A percentile compares a stretch with the other conserved stretches of the same genome.
These are phyloP conservation scores for Salvia rosmarinus DNA, from an alignment of 257 asterid species.

Conservation along the genomic window DNA sequence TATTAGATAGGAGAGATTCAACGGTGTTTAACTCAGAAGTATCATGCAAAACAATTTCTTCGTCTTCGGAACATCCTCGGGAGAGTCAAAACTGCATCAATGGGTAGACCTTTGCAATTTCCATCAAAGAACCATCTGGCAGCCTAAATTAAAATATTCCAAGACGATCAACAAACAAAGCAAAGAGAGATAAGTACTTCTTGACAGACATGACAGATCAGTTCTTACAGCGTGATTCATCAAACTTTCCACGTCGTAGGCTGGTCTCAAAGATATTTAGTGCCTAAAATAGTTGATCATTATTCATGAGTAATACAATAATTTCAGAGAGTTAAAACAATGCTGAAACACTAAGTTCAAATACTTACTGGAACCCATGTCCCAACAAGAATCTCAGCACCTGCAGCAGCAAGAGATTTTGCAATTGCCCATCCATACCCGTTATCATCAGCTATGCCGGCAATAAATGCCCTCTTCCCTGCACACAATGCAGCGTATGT, in stretches of 20 bases:
- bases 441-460: constrained; percentile 94
- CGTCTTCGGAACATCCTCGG: constrained; percentile 99
- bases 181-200: not conserved
- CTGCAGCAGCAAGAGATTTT: constrained; percentile 94
- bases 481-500: constrained; percentile 31
- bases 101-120: constrained; percentile 87
- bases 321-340: constrained; percentile 16
- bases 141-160: constrained; percentile 49
- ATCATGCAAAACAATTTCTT: constrained; percentile 25
- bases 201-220: constrained; percentile 2
- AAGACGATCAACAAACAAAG: constrained; percentile 25
- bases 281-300: constrained; percentile 50
- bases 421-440: constrained; percentile 99
- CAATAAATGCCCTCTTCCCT: constrained; percentile 97
- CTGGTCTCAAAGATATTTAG: constrained; percentile 89
- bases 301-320: constrained; percentile 18
- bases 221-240: constrained; percentile 85
- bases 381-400: constrained; percentile 96
- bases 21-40: not conserved
- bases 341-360: constrained; percentile 37
- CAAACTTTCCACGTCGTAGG: constrained; percentile 90
- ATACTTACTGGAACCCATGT: constrained; percentile 98
- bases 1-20: not conserved
- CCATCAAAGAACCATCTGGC: constrained; percentile 98
- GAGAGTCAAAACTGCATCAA: constrained; percentile 83